These are phyloP conservation scores for Colletotrichum theobromicola DNA, from an alignment of 2,329 filamentous ascomycete genomes.

Conservation along the genomic window DNA sequence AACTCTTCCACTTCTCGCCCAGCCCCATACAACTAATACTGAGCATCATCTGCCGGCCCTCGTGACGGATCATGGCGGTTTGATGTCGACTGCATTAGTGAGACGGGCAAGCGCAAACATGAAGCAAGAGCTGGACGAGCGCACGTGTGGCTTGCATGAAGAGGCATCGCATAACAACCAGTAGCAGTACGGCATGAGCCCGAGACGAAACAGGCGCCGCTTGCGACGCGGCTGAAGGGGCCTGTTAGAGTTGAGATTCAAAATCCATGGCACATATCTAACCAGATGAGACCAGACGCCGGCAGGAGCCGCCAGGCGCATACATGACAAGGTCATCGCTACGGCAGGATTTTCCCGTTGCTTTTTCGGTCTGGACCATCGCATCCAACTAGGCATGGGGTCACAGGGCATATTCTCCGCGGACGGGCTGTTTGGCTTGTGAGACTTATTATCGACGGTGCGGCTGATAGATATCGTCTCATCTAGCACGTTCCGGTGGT, in stretches of 20 bases:
- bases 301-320: accelerated
- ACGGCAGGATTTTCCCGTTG: neutral
- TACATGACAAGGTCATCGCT: neutral
- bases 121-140: neutral
- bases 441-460: too few species aligned
- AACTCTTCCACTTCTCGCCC: neutral
- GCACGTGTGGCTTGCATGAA: neutral
- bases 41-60: neutral
- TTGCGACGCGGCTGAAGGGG: neutral
- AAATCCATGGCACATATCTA: accelerated
- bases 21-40: neutral
- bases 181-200: neutral
- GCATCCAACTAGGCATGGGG: accelerated
- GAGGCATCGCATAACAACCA: neutral
- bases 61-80: accelerated
- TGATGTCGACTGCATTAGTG: neutral
- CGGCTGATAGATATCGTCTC: too few species aligned
- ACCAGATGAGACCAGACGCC: accelerated
- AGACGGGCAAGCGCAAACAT: neutral
- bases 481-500: too few species aligned
- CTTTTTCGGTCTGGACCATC: neutral
- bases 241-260: too few species aligned
- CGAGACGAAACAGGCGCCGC: neutral
- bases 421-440: too few species aligned
- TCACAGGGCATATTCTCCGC: too few species aligned